Evolutionary conservation across 2,329 filamentous ascomycete genomes (phyloP).

Genomic region (Thelonectria blattea): DNA sequence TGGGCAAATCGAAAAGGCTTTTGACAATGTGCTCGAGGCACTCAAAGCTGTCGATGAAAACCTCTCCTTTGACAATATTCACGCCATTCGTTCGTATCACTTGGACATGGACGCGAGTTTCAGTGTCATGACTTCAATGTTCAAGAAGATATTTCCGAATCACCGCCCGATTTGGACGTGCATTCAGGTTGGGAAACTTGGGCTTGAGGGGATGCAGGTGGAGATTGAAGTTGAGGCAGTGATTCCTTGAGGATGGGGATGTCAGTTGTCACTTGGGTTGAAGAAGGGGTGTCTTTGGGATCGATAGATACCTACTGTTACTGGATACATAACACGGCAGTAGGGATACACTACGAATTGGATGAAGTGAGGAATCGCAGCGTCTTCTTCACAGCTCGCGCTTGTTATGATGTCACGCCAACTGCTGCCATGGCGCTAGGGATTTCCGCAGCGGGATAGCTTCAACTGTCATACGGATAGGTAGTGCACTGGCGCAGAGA

Average conservation of each 20-base stretch:
- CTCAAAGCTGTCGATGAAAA: constrained; percentile 5
- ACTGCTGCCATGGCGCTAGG: too few species aligned
- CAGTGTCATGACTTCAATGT: constrained; percentile 10
- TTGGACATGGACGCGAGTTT: constrained; percentile 23
- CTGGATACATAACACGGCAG: too few species aligned
- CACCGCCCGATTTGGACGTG: constrained; percentile 23
- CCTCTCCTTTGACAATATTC: constrained; percentile 13
- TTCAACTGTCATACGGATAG: too few species aligned
- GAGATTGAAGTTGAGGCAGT: constrained; percentile 21
- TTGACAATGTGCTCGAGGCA: constrained; percentile 16
- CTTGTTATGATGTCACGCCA: too few species aligned
- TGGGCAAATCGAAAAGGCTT: constrained; percentile 13
- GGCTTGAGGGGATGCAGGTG: constrained; percentile 20
- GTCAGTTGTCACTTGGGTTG: too few species aligned
- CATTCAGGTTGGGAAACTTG: constrained; percentile 22
- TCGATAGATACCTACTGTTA: too few species aligned
- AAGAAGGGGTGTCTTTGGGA: too few species aligned
- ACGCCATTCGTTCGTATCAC: constrained; percentile 20
- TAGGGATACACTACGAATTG: too few species aligned
- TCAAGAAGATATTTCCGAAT: constrained; percentile 22
- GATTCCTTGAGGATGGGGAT: neutral
- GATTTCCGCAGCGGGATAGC: too few species aligned
- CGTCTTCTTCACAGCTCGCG: too few species aligned
- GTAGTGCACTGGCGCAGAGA: too few species aligned
- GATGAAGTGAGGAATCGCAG: too few species aligned